Percentiles rank a stretch among this genome's conserved stretches.
These are phyloP conservation scores for Trametes gibbosa DNA, from an alignment of 768 basidiomycete species.

Conservation along the genomic window DNA sequence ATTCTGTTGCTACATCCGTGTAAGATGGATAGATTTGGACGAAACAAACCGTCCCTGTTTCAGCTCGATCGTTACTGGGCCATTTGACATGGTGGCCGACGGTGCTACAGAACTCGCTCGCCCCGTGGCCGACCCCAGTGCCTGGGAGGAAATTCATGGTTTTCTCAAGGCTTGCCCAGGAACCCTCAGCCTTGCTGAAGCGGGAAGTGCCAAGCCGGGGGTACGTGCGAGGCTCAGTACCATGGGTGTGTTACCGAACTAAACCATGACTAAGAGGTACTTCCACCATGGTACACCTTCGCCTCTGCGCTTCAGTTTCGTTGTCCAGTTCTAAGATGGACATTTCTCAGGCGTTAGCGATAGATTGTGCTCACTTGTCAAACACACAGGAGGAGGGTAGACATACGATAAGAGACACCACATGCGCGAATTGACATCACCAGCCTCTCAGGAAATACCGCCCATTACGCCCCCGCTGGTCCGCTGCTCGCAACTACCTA, in stretches of 20 bases:
- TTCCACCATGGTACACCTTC: background rate
- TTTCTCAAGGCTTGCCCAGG: background rate
- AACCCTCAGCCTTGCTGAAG: conserved; percentile 5
- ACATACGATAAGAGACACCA: background rate
- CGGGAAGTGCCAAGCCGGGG: conserved; percentile 2
- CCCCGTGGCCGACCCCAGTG: background rate
- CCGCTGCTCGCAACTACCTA: background rate
- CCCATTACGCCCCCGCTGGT: background rate
- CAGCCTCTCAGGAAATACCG: background rate
- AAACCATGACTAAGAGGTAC: background rate
- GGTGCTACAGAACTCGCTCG: background rate
- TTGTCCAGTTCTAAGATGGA: background rate
- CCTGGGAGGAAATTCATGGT: background rate
- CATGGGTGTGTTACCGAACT: background rate
- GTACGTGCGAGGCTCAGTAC: background rate
- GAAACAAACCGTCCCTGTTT: too few species aligned
- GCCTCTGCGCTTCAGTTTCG: background rate
- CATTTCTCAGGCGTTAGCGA: too few species aligned
- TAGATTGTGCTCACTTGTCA: background rate
- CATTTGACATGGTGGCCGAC: too few species aligned
- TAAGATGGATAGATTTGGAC: too few species aligned
- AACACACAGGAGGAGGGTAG: background rate
- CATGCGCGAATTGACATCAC: background rate
- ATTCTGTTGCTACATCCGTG: too few species aligned
- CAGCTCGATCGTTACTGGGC: too few species aligned